Evolutionary conservation across 176 grass and related monocot species (phyloP).

Genomic region (Juncus effusus): DNA sequence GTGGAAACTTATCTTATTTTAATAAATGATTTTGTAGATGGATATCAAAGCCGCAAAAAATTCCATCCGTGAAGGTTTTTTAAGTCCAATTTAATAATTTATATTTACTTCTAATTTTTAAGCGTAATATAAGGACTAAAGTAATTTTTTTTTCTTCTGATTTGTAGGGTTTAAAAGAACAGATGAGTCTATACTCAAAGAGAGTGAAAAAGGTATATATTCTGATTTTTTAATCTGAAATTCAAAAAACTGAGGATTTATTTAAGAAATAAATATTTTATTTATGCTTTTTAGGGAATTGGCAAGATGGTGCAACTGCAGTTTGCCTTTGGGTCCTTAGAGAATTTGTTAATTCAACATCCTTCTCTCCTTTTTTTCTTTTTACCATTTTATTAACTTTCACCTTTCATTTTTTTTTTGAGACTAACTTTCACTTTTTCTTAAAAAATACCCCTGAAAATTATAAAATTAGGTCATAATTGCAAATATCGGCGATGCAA

Average conservation of each 20-base stretch:
- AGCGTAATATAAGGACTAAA: too few species aligned
- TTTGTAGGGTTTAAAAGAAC: slow-evolving; percentile 70
- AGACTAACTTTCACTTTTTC: neutral
- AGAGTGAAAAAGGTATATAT: slow-evolving; percentile 68
- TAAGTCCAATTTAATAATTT: neutral
- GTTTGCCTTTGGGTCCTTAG: slow-evolving; percentile 88
- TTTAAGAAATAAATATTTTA: slow-evolving; percentile 1
- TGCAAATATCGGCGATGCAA: slow-evolving; percentile 93
- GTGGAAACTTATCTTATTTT: neutral
- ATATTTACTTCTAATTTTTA: too few species aligned
- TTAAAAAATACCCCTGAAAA: neutral
- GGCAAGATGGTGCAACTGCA: slow-evolving; percentile 93
- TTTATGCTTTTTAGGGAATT: slow-evolving; percentile 54
- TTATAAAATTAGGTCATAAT: slow-evolving; percentile 54
- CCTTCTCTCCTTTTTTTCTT: neutral
- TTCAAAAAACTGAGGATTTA: neutral
- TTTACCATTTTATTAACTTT: neutral
- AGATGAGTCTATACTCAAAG: slow-evolving; percentile 71
- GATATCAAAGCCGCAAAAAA: slow-evolving; percentile 84
- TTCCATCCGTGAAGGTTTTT: slow-evolving; percentile 76
- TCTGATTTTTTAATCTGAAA: slow-evolving; percentile 4
- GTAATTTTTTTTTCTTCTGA: neutral
- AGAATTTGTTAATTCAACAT: slow-evolving; percentile 52
- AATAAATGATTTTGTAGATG: slow-evolving; percentile 51
- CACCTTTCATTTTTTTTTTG: neutral